Conservation (phyloP, 495 filamentous ascomycete genomes). For the Penicillium verhagenii region DNA sequence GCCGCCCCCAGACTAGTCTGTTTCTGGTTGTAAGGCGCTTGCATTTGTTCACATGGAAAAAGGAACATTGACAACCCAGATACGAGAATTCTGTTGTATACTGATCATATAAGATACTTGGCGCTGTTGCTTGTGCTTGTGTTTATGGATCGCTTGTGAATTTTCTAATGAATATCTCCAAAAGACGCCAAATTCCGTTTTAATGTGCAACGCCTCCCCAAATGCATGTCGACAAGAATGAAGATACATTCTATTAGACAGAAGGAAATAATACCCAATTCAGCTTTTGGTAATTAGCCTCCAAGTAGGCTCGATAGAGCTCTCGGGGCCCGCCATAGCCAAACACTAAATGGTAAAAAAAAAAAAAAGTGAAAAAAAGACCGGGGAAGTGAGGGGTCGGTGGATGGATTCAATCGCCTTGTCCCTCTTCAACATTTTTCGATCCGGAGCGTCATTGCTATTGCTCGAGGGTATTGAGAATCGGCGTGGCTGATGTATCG, state of each 20-base stretch:
- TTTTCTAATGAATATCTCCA: slow-evolving; percentile 8
- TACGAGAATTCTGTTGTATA: background rate
- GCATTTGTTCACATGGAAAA: background rate
- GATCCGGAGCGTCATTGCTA: background rate
- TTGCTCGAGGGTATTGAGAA: background rate
- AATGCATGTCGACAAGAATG: slow-evolving; percentile 9
- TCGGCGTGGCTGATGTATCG: background rate
- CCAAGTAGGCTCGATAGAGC: background rate
- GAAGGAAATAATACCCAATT: background rate
- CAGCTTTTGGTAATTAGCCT: background rate
- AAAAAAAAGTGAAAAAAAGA: slow-evolving; percentile 1
- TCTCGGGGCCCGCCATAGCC: background rate
- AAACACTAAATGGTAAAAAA: background rate
- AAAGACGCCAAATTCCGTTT: slow-evolving; percentile 10
- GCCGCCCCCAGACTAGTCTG: slow-evolving; percentile 20
- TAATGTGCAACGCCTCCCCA: slow-evolving; percentile 11
- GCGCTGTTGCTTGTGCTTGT: no score
- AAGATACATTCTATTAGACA: background rate
- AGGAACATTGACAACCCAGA: no score
- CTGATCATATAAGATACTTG: no score
- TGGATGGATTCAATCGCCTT: background rate
- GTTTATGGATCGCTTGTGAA: background rate
- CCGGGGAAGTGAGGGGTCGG: background rate
- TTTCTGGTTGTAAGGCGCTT: slow-evolving; percentile 21
- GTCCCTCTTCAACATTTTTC: background rate